Conservation (phyloP, 2,329 filamentous ascomycete genomes). For the Sporothrix protearum region DNA sequence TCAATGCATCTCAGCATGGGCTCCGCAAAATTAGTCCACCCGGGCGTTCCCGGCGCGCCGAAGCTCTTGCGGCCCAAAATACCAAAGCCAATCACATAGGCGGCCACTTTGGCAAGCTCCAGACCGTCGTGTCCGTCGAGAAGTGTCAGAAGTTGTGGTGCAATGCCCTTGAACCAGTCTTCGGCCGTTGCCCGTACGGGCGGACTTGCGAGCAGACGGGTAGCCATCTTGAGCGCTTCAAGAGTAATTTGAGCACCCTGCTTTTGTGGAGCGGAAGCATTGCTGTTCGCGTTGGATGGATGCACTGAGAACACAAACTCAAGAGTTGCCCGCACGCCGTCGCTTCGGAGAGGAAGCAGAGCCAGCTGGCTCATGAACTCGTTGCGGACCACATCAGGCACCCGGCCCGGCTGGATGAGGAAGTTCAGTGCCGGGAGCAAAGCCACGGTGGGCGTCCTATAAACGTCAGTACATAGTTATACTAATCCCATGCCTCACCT, state of each 20-base stretch:
- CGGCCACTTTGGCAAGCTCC: constrained; percentile 56
- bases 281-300: constrained; percentile 46
- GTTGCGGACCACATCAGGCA: constrained; percentile 58
- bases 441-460: constrained; percentile 38
- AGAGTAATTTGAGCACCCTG: constrained; percentile 63
- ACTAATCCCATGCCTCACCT: no score
- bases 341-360: constrained; percentile 55
- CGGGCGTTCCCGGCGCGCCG: constrained; percentile 60
- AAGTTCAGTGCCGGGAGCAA: constrained; percentile 61
- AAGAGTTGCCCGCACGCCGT: constrained; percentile 64
- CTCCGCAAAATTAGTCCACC: constrained; percentile 60
- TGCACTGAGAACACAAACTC: constrained; percentile 71
- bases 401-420: constrained; percentile 58
- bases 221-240: constrained; percentile 62
- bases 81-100: constrained; percentile 63
- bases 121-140: constrained; percentile 58
- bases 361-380: constrained; percentile 57
- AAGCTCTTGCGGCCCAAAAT: constrained; percentile 61
- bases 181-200: constrained; percentile 53
- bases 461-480: background rate
- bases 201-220: constrained; percentile 58
- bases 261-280: constrained; percentile 43
- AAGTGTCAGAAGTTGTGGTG: constrained; percentile 58
- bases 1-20: constrained; percentile 55
- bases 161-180: constrained; percentile 58